Conservation (phyloP, 805 yeast genomes). For the Cyberlindnera sargentensis region DNA sequence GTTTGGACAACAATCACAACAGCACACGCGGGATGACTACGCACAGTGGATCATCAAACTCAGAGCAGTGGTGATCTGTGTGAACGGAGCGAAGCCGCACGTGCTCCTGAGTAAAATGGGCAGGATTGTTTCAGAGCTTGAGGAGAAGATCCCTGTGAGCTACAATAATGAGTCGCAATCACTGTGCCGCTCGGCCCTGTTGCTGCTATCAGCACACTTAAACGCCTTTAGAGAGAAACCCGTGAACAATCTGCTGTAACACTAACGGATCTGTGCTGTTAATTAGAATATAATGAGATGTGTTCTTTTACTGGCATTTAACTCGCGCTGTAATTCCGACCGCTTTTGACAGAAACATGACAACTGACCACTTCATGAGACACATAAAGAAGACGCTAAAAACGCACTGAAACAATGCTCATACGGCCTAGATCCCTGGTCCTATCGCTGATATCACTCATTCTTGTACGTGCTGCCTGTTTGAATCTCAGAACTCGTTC, state of each 20-base stretch:
- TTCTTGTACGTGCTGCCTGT: conserved; percentile 10
- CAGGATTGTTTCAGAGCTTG: background rate
- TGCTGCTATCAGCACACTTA: background rate
- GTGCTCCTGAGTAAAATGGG: background rate
- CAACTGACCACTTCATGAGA: too few relatives aligned
- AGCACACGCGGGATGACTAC: conserved; percentile 3
- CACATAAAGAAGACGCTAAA: too few relatives aligned
- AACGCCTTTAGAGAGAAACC: background rate
- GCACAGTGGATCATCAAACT: conserved; percentile 5
- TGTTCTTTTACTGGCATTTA: too few relatives aligned
- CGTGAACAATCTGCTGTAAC: too few relatives aligned
- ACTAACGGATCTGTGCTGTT: too few relatives aligned
- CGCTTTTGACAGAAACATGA: too few relatives aligned
- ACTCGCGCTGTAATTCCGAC: too few relatives aligned
- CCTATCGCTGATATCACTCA: conserved; percentile 11
- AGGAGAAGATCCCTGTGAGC: conserved; percentile 4
- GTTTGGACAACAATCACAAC: background rate
- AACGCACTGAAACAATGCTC: conserved; percentile 5
- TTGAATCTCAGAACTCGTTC: background rate
- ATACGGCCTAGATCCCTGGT: conserved; percentile 8
- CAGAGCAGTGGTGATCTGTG: conserved; percentile 2
- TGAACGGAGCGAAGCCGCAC: conserved; percentile 3
- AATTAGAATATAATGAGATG: too few relatives aligned
- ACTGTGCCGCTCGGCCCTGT: conserved; percentile 4
- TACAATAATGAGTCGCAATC: conserved; percentile 5